Conservation (phyloP, 345 rosid genomes). For the Lumnitzera littorea region DNA sequence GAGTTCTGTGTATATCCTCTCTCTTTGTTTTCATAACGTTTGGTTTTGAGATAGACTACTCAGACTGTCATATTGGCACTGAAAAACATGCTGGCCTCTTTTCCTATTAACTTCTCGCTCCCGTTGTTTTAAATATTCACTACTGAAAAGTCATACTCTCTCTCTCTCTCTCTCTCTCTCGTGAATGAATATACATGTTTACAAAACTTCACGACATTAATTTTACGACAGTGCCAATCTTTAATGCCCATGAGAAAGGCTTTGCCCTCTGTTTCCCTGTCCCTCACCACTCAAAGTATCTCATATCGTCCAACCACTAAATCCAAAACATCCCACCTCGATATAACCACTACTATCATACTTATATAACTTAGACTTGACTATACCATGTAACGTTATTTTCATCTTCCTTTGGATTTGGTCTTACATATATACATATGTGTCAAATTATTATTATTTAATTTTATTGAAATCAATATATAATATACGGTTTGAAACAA, state of each 20-base stretch:
- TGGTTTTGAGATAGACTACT: conserved; percentile 13
- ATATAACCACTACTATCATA: not conserved
- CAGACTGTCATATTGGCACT: conserved; percentile 6
- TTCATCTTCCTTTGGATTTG: no score
- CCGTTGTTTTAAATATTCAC: no score
- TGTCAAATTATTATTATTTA: no score
- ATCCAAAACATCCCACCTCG: conserved; percentile 28
- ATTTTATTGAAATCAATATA: no score
- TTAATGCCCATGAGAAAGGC: no score
- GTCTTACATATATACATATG: no score
- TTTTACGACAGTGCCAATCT: conserved; percentile 18
- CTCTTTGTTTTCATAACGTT: not conserved
- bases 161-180: not conserved
- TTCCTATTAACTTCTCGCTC: no score
- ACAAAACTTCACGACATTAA: conserved; percentile 14
- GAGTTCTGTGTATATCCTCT: not conserved
- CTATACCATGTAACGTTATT: not conserved
- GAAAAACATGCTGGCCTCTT: no score
- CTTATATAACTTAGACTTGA: conserved; percentile 2
- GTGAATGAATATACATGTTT: not conserved
- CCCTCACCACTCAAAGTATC: conserved; percentile 17
- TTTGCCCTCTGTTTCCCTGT: conserved; percentile 6
- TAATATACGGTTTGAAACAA: no score
- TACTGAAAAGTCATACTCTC: conserved; percentile 50
- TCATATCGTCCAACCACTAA: conserved; percentile 36